Percentiles rank a stretch among this genome's conserved stretches.
Conservation (phyloP, 345 rosid genomes). For the Populus pruinosa region DNA sequence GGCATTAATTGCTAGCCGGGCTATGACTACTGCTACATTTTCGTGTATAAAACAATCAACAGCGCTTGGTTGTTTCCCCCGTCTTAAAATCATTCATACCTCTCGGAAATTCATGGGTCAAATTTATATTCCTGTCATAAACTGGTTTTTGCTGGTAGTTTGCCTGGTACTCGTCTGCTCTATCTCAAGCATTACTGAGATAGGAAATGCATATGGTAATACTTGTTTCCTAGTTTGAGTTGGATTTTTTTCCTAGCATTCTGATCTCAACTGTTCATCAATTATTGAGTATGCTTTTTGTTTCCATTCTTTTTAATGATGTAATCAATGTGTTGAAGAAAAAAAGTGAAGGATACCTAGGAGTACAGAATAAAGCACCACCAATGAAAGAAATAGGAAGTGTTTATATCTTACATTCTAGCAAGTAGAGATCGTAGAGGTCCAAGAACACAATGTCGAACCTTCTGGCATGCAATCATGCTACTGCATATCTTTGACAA, state of each 20-base stretch:
- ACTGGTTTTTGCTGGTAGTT: constrained; percentile 93
- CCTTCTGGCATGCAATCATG: background rate
- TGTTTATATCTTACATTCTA: background rate
- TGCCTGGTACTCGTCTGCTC: constrained; percentile 77
- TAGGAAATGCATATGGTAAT: constrained; percentile 98
- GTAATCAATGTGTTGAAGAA: background rate
- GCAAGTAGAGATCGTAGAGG: background rate
- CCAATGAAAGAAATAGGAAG: background rate
- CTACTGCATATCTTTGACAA: background rate
- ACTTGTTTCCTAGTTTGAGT: constrained; percentile 17
- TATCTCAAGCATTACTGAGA: constrained; percentile 76
- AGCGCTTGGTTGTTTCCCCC: constrained; percentile 96
- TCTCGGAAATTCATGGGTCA: constrained; percentile 99
- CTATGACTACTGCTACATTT: constrained; percentile 99
- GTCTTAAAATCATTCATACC: constrained; percentile 94
- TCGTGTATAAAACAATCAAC: constrained; percentile 97
- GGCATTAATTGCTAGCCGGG: constrained; percentile 92
- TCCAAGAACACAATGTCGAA: background rate
- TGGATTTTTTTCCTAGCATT: background rate
- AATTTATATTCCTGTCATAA: constrained; percentile 97
- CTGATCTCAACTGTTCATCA: background rate
- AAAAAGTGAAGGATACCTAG: background rate
- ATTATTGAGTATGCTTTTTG: background rate
- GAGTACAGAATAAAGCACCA: background rate
- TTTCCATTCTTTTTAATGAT: background rate